A percentile compares a stretch with the other conserved stretches of the same genome.
Evolutionary conservation across 805 yeast species (phyloP).

Genomic region (Myxozyma monticola): DNA sequence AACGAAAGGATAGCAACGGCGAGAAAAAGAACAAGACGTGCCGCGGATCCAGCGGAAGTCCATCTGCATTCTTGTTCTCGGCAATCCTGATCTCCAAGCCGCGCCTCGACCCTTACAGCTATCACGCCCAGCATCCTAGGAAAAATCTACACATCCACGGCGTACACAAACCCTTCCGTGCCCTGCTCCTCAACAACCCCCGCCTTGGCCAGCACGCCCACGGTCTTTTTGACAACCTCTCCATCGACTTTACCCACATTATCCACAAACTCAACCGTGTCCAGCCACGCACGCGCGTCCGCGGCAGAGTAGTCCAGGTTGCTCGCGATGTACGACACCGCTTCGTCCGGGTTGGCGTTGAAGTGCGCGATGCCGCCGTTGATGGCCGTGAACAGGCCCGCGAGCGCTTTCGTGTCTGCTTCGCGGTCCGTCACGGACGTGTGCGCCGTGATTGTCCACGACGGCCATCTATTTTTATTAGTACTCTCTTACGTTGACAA

Average conservation of each 20-base stretch:
- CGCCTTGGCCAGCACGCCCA: constrained; percentile 58
- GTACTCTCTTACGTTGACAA: not conserved
- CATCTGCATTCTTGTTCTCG: too few relatives aligned
- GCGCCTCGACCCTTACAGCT: too few relatives aligned
- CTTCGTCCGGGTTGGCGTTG: constrained; percentile 58
- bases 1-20: too few relatives aligned
- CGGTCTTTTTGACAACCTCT: constrained; percentile 55
- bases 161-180: constrained; percentile 11
- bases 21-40: too few relatives aligned
- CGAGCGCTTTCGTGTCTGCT: constrained; percentile 33
- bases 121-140: too few relatives aligned
- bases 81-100: too few relatives aligned
- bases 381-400: constrained; percentile 53
- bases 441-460: constrained; percentile 76
- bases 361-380: constrained; percentile 71
- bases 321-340: constrained; percentile 60
- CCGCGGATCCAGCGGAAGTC: too few relatives aligned
- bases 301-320: constrained; percentile 73
- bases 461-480: constrained; percentile 80
- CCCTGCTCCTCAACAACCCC: constrained; percentile 52
- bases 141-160: too few relatives aligned
- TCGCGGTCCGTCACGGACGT: constrained; percentile 42
- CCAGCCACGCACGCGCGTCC: constrained; percentile 80
- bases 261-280: constrained; percentile 66
- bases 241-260: constrained; percentile 52